Base-by-base conservation (phyloP, 2,329 filamentous ascomycete species). In the Sordariomycetes sp. region DNA sequence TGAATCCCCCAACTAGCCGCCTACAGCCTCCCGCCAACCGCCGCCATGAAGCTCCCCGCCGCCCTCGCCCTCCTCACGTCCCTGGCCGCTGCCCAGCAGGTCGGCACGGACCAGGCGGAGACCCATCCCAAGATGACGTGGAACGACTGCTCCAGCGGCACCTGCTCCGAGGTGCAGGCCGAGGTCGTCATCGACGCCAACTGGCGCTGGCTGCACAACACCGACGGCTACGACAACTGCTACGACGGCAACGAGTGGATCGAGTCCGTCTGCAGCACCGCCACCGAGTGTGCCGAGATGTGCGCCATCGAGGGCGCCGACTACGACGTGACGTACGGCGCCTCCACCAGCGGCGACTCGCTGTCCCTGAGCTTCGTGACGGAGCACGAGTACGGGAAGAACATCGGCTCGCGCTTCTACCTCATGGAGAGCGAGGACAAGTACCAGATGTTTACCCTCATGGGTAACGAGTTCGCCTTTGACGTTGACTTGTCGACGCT, bases 401-500 rank as follows among this genome's bases (percentile, higher is more conserved):
- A 74, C 61, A 63, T 72, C 40, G 72, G 71, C 25, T 71, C 80
- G 12, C 76, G 84, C 59, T 68, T 84, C 51, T 87, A 85, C 66
- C 73, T 87, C 58, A 76, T 87, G 71, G 75, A 76, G 61, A 71
- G 75, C 56, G 75, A 78, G 48, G 72, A 71, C 60, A 76, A 75
- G 59, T 87, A 87, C 66, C 71, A 85, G 70, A 76, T 79, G 64
- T 81, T 87, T 70, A 76, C 81, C 58, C 73, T 86, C 55, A 72
- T 79, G 60, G 80, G 80, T 69, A 76, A 82, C 65, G 85, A 88
- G 68, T 80, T 88, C 65, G 79, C 80, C 37, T 86, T 88, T 59
- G 83, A 86, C 58, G 82, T 87, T 16, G 84, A 88, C 65, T 76
- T 86, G 35, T 85, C 82, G 28, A 77, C 77, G 59, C 73, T 87